A percentile compares a stretch with the other conserved stretches of the same genome.
Evolutionary conservation across 805 yeast genomes (phyloP).

Genomic region (Ogataea nonfermentans): DNA sequence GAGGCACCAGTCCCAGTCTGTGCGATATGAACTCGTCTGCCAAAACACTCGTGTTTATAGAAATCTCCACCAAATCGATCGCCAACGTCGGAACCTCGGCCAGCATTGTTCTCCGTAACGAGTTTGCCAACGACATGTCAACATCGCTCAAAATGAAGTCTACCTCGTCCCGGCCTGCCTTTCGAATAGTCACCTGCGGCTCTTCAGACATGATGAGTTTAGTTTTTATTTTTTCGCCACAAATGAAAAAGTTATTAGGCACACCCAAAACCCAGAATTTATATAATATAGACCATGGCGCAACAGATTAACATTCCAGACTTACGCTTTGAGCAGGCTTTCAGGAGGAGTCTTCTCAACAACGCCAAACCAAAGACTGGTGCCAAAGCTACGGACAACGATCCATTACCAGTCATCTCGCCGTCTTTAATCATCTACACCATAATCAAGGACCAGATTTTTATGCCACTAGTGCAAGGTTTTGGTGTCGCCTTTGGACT

Average conservation of each 20-base stretch:
- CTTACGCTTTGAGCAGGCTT: slow-evolving; percentile 63
- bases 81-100: slow-evolving; percentile 98
- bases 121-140: slow-evolving; percentile 88
- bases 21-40: slow-evolving; percentile 98
- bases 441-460: slow-evolving; percentile 48
- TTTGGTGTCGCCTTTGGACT: slow-evolving; percentile 42
- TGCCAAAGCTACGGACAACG: slow-evolving; percentile 11
- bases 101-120: slow-evolving; percentile 85
- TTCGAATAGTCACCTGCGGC: slow-evolving; percentile 86
- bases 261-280: slow-evolving; percentile 10
- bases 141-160: slow-evolving; percentile 86
- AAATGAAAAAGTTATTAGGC: slow-evolving; percentile 3
- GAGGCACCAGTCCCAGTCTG: slow-evolving; percentile 88
- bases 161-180: slow-evolving; percentile 80
- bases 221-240: slow-evolving; percentile 11
- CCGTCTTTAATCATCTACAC: slow-evolving; percentile 47
- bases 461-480: slow-evolving; percentile 60
- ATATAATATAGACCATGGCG: slow-evolving; percentile 5
- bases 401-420: slow-evolving; percentile 33
- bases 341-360: slow-evolving; percentile 39
- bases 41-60: slow-evolving; percentile 85
- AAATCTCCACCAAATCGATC: slow-evolving; percentile 92
- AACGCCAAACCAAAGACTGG: slow-evolving; percentile 24
- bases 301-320: slow-evolving; percentile 48
- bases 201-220: slow-evolving; percentile 37